phyloP scores from a whole-genome alignment of 139 green algal genomes.

The Coelastrella sp. region DNA sequence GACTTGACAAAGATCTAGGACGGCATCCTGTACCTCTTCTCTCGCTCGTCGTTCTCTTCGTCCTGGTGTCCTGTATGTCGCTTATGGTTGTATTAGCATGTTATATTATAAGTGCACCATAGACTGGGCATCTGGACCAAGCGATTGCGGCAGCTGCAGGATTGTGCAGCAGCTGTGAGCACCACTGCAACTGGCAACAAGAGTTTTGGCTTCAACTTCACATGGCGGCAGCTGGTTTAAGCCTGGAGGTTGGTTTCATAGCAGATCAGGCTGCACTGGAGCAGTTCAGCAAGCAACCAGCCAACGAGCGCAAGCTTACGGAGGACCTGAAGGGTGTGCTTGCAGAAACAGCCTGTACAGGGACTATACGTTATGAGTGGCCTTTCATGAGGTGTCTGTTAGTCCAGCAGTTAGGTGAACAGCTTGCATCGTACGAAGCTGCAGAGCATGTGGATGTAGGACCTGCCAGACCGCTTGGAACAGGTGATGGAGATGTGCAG shows the following conservation, averaged over 20 bases:
- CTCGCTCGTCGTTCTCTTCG: no score
- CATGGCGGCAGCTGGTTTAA: neutral
- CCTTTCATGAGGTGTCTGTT: neutral
- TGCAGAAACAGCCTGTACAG: constrained; percentile 31
- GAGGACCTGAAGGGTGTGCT: constrained; percentile 9
- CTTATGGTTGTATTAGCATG: no score
- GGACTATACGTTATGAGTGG: constrained; percentile 25
- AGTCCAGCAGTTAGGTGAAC: neutral
- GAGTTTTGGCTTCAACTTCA: no score
- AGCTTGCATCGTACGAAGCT: constrained; percentile 25
- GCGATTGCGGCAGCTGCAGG: no score
- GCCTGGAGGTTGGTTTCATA: neutral
- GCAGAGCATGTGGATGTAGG: constrained; percentile 31
- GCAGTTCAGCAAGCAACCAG: neutral
- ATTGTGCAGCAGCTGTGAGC: no score
- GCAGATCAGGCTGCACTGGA: neutral
- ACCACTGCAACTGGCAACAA: no score
- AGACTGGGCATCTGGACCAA: no score
- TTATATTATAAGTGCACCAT: no score
- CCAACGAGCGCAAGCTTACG: neutral
- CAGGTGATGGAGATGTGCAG: neutral
- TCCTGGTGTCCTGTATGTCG: no score
- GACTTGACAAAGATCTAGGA: no score
- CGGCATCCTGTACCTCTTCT: no score
- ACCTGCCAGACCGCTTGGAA: neutral